These are phyloP conservation scores for Cenchrus purpureus DNA, from an alignment of 176 grass and related monocot genomes.

Conservation along the genomic window DNA sequence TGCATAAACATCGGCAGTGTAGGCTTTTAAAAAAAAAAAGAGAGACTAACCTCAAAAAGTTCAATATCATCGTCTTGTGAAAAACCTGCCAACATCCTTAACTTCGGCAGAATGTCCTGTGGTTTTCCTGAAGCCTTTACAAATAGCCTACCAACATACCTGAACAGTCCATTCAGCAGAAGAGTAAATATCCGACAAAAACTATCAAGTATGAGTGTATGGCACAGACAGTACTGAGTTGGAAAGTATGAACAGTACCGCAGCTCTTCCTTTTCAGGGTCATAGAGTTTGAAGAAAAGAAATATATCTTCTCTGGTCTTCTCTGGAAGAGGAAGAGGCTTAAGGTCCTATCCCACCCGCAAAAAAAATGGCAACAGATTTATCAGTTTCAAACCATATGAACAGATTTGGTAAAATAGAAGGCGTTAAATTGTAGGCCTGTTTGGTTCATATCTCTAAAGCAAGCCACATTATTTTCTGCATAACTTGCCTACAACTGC, in stretches of 20 bases:
- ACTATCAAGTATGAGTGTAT: slow-evolving; percentile 1
- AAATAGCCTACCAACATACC: slow-evolving; percentile 92
- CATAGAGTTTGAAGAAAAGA: slow-evolving; percentile 99
- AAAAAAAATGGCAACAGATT: not conserved
- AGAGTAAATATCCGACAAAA: slow-evolving; percentile 31
- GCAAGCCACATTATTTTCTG: not conserved
- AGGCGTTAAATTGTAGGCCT: slow-evolving; percentile 1
- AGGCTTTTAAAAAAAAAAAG: not conserved
- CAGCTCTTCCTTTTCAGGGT: slow-evolving; percentile 93
- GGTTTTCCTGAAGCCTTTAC: slow-evolving; percentile 86
- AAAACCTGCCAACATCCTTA: slow-evolving; percentile 89
- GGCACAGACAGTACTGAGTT: slow-evolving; percentile 12
- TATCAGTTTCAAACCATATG: not conserved
- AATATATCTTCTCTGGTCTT: slow-evolving; percentile 95
- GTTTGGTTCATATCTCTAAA: not conserved
- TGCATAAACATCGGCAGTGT: not conserved
- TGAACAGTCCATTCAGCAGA: slow-evolving; percentile 49
- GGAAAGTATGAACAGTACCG: slow-evolving; percentile 54
- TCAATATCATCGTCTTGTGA: slow-evolving; percentile 86
- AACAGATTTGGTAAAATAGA: not conserved
- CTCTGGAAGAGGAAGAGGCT: slow-evolving; percentile 66
- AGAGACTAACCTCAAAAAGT: slow-evolving; percentile 84
- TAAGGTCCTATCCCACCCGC: slow-evolving; percentile 57
- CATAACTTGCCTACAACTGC: not conserved
- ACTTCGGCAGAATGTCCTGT: slow-evolving; percentile 76